Evolutionary conservation across 345 rosid species (phyloP), one percentile per base, ranked within the genome.

Genomic region (Populus deltoides): DNA sequence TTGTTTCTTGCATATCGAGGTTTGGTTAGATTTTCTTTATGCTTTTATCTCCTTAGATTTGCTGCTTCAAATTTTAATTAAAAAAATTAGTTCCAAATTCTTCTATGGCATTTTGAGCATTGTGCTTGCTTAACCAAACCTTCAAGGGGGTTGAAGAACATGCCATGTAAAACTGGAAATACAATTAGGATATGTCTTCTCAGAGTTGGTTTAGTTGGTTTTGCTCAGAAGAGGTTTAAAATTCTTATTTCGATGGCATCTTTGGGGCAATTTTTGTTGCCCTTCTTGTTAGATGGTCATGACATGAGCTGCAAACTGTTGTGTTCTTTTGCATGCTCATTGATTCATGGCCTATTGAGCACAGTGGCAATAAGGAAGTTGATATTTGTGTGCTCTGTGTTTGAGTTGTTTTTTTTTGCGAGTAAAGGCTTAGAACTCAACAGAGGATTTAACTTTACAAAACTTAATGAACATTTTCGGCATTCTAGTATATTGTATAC

Each of bases 1-100:
- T 47, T 81, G 83, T 70, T 77, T 68, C 33, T 57, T 13, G 16
- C 59, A 66, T 65, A 61, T 65, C 61, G 6, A 65, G 6, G 63
- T 33, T 31, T 41, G 6, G n/a, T 66, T 69, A 9, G 68, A 45
- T 61, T n/a, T 38, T 25, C 27, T 68, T 59, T 66, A 36, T 24
- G 13, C n/a, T 18, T 72, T 57, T 57, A 25, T 18, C 25, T 68
- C 25, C 77, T 41, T 68, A 20, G 18, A 45, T 38, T 65, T n/a
- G 63, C 65, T 59, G 29, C 29, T 25, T 25, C 12, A 24, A n/a
- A 59, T 24, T 59, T 59, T 24, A 59, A n/a, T 1, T 59, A 24
- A 4, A 59, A 43, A 65, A 22, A 68, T 35, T 59, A 25, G 62
- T 41, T 47, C 45, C 38, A 61, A 59, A 61, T 25, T 74, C 24